Evolutionary conservation across 805 yeast species (phyloP).

Genomic region (Suhomyces kilbournensis): DNA sequence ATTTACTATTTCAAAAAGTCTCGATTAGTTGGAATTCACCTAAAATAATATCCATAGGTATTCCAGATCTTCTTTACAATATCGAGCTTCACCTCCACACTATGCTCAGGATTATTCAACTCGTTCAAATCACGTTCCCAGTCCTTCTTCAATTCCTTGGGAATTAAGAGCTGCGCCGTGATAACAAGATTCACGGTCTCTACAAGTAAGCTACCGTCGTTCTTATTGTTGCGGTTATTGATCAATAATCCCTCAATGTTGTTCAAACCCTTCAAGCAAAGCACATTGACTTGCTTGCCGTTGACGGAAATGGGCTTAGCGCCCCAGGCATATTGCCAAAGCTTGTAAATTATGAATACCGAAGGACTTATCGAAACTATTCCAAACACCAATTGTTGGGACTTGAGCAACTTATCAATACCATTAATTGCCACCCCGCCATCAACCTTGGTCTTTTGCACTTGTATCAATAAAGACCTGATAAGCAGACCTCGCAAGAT

Average conservation of each 20-base stretch:
- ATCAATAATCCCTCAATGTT: conserved; percentile 54
- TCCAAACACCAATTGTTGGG: conserved; percentile 94
- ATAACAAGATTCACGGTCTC: conserved; percentile 59
- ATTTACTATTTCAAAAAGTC: no score
- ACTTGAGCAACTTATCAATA: conserved; percentile 81
- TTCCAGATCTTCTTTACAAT: conserved; percentile 61
- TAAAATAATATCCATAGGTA: conserved; percentile 46
- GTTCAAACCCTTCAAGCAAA: conserved; percentile 47
- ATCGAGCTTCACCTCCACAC: conserved; percentile 38
- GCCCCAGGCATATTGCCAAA: conserved; percentile 36
- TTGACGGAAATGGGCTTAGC: conserved; percentile 27
- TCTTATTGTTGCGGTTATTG: conserved; percentile 5
- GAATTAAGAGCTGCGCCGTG: conserved; percentile 49
- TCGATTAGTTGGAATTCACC: no score
- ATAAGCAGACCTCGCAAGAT: conserved; percentile 67
- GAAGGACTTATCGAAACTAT: conserved; percentile 87
- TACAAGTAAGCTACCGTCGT: conserved; percentile 61
- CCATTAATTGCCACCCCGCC: conserved; percentile 88
- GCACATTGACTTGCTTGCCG: conserved; percentile 33
- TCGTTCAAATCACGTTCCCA: conserved; percentile 67
- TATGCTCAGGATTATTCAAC: conserved; percentile 42
- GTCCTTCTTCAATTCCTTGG: conserved; percentile 46
- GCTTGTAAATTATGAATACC: conserved; percentile 52
- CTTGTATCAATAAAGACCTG: conserved; percentile 77
- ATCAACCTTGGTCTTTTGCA: conserved; percentile 96